Evolutionary conservation across 306 rosid species (phyloP).

Genomic region (Gynostemma pentaphyllum): DNA sequence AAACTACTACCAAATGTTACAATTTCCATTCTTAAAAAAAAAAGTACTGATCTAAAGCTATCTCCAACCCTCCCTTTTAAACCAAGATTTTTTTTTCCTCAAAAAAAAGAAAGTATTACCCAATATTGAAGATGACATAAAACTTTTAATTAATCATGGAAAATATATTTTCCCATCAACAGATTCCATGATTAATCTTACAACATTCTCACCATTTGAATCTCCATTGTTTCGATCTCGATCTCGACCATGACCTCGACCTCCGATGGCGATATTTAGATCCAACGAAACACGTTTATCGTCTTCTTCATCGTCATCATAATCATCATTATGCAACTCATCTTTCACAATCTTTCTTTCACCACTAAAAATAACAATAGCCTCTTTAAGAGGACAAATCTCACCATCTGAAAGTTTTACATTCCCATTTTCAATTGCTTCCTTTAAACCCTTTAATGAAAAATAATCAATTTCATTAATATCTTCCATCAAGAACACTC

Average conservation of each 20-base stretch:
- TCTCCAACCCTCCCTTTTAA: background rate
- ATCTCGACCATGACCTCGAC: too few species aligned
- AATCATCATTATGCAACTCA: conserved; percentile 17
- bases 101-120: conserved; percentile 14
- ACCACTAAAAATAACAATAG: conserved; percentile 55
- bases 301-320: conserved; percentile 13
- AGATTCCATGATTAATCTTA: conserved; percentile 33
- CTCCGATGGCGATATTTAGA: conserved; percentile 12
- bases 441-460: conserved; percentile 49
- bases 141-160: background rate
- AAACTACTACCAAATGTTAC: background rate
- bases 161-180: conserved; percentile 50
- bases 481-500: conserved; percentile 79
- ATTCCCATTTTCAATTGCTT: conserved; percentile 52
- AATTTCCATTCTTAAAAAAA: background rate
- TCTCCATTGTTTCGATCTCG: conserved; percentile 16
- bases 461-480: conserved; percentile 41
- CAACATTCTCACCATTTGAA: conserved; percentile 4
- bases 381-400: conserved; percentile 50
- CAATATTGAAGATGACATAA: conserved; percentile 13
- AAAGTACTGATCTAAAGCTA: background rate
- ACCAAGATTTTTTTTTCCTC: background rate
- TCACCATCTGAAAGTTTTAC: conserved; percentile 39
- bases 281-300: conserved; percentile 31
- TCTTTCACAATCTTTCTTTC: conserved; percentile 25